These are phyloP conservation scores for Microbotryum intermedium DNA, from an alignment of 1,284 basidiomycete genomes.

Conservation along the genomic window DNA sequence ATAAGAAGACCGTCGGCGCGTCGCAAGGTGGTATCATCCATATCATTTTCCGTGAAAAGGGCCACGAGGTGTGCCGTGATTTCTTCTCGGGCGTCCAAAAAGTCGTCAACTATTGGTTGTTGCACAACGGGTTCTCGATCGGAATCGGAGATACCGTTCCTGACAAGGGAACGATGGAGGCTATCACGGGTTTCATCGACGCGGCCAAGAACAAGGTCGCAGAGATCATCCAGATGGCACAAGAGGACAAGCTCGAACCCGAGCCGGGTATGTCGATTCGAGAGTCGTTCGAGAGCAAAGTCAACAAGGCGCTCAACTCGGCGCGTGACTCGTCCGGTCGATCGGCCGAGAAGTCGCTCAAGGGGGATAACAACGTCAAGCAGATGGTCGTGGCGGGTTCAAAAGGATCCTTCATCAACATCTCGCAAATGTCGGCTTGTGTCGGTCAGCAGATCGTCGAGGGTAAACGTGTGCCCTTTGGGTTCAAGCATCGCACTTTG, in stretches of 20 bases:
- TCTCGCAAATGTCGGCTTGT: constrained; percentile 99
- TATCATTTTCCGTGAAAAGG: constrained; percentile 95
- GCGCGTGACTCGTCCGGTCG: constrained; percentile 95
- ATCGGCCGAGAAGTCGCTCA: constrained; percentile 88
- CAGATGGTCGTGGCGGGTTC: constrained; percentile 99
- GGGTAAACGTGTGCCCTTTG: constrained; percentile 95
- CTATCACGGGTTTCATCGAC: constrained; percentile 74
- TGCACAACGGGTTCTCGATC: constrained; percentile 98
- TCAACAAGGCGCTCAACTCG: constrained; percentile 79
- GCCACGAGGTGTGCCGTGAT: constrained; percentile 81
- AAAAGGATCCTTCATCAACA: constrained; percentile 80
- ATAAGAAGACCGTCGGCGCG: constrained; percentile 97
- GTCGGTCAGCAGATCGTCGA: constrained; percentile 98
- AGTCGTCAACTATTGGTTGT: constrained; percentile 96
- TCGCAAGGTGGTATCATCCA: constrained; percentile 91
- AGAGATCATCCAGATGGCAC: constrained; percentile 64
- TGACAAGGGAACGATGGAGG: constrained; percentile 75
- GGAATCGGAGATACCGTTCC: constrained; percentile 99
- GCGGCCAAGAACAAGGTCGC: constrained; percentile 69
- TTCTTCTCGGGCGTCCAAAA: constrained; percentile 91
- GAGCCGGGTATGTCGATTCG: constrained; percentile 97
- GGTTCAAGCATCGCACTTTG: constrained; percentile 90
- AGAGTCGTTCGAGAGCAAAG: constrained; percentile 91
- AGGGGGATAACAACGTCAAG: constrained; percentile 99
- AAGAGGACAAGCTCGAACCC: constrained; percentile 73